These are phyloP conservation scores for Chenopodium quinoa DNA, from an alignment of 148 eudicot species.

Conservation along the genomic window DNA sequence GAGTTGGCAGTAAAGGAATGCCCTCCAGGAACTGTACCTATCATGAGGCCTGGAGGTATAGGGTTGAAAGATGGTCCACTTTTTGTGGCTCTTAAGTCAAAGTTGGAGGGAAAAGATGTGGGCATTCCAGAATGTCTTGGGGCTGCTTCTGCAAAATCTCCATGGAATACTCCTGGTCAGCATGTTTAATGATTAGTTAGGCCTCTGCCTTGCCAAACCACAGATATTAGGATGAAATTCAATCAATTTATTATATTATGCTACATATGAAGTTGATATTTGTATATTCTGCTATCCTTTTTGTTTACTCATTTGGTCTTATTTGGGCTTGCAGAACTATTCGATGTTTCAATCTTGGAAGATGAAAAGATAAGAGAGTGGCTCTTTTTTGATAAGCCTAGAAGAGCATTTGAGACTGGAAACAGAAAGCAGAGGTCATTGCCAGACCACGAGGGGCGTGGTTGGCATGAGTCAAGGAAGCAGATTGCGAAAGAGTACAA, in stretches of 20 bases:
- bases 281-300: background rate
- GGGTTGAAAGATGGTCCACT: constrained; percentile 46
- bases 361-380: constrained; percentile 47
- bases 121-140: constrained; percentile 53
- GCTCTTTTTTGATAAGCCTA: constrained; percentile 53
- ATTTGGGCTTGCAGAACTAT: constrained; percentile 36
- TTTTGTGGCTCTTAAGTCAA: constrained; percentile 38
- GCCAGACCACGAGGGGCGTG: constrained; percentile 51
- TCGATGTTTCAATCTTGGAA: constrained; percentile 35
- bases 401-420: constrained; percentile 51
- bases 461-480: constrained; percentile 58
- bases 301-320: background rate
- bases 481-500: constrained; percentile 37
- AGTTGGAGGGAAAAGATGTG: constrained; percentile 45
- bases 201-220: background rate
- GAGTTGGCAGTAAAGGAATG: constrained; percentile 43
- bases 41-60: constrained; percentile 51
- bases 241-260: background rate
- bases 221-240: background rate
- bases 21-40: constrained; percentile 42
- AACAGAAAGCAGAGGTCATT: constrained; percentile 50
- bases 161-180: constrained; percentile 58
- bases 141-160: constrained; percentile 46
- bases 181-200: background rate
- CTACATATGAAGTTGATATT: background rate